These are phyloP conservation scores for Cercospora brassicicola DNA, from an alignment of 2,329 filamentous ascomycete species.

Conservation along the genomic window DNA sequence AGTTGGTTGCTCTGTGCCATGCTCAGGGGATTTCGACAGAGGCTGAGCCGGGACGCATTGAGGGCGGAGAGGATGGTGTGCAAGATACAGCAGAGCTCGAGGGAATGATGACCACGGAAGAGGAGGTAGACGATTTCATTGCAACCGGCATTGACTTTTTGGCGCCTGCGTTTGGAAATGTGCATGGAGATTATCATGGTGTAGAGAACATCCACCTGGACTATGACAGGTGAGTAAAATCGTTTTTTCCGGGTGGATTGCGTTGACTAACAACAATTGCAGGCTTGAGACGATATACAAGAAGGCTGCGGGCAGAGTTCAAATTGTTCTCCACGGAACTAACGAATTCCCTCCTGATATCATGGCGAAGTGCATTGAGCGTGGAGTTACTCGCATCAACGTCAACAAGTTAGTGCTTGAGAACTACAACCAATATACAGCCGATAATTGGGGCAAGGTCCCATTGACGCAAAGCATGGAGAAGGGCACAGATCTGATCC, in stretches of 20 bases:
- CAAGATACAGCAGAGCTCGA: slow-evolving; percentile 61
- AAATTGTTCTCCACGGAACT: slow-evolving; percentile 59
- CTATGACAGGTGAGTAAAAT: slow-evolving; percentile 49
- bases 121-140: slow-evolving; percentile 70
- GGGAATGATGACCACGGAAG: slow-evolving; percentile 65
- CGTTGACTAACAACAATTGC: background rate
- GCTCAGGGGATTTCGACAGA: slow-evolving; percentile 67
- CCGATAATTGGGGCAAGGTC: slow-evolving; percentile 52
- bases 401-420: slow-evolving; percentile 60
- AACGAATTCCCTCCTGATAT: slow-evolving; percentile 59
- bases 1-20: slow-evolving; percentile 64
- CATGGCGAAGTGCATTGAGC: slow-evolving; percentile 55
- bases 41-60: slow-evolving; percentile 70
- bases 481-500: slow-evolving; percentile 56
- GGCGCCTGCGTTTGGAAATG: slow-evolving; percentile 73
- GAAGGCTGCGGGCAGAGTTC: slow-evolving; percentile 50
- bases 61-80: slow-evolving; percentile 73
- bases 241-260: background rate
- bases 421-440: slow-evolving; percentile 51
- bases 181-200: slow-evolving; percentile 75
- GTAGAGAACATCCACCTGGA: slow-evolving; percentile 61
- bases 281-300: slow-evolving; percentile 51
- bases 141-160: slow-evolving; percentile 71
- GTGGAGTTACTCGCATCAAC: slow-evolving; percentile 59
- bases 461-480: slow-evolving; percentile 57